A percentile compares a stretch with the other conserved stretches of the same genome.
Evolutionary conservation across 441 rosid species (phyloP).

Genomic region (Capsella rubella): DNA sequence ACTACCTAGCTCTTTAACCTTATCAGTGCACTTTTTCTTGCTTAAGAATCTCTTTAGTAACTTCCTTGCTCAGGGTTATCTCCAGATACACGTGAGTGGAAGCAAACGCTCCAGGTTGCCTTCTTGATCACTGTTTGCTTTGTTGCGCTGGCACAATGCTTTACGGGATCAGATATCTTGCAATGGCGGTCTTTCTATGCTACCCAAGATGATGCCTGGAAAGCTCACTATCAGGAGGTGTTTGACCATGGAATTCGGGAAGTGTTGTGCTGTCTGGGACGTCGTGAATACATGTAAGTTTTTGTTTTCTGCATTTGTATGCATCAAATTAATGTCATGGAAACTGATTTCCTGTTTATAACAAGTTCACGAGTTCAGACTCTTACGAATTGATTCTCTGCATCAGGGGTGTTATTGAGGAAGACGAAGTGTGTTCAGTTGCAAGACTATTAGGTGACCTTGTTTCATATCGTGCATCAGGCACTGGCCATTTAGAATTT

Average conservation of each 20-base stretch:
- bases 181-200: slow-evolving; percentile 89
- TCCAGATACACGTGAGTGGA: slow-evolving; percentile 57
- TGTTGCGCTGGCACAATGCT: slow-evolving; percentile 73
- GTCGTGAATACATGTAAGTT: slow-evolving; percentile 76
- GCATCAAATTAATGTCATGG: not conserved
- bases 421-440: slow-evolving; percentile 89
- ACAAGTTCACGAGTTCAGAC: slow-evolving; percentile 5
- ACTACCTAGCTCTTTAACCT: not conserved
- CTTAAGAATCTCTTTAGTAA: slow-evolving; percentile 34
- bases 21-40: slow-evolving; percentile 8
- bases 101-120: slow-evolving; percentile 52
- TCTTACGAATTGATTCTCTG: slow-evolving; percentile 34
- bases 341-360: not conserved
- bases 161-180: slow-evolving; percentile 77
- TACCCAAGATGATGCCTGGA: slow-evolving; percentile 89
- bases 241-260: slow-evolving; percentile 96
- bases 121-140: slow-evolving; percentile 58
- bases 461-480: slow-evolving; percentile 92
- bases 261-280: slow-evolving; percentile 91
- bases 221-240: slow-evolving; percentile 89
- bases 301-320: not conserved
- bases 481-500: slow-evolving; percentile 92
- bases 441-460: slow-evolving; percentile 86
- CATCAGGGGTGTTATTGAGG: slow-evolving; percentile 70
- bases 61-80: slow-evolving; percentile 53